Conservation (phyloP, 768 basidiomycete genomes). For the Scleroderma citrinum region DNA sequence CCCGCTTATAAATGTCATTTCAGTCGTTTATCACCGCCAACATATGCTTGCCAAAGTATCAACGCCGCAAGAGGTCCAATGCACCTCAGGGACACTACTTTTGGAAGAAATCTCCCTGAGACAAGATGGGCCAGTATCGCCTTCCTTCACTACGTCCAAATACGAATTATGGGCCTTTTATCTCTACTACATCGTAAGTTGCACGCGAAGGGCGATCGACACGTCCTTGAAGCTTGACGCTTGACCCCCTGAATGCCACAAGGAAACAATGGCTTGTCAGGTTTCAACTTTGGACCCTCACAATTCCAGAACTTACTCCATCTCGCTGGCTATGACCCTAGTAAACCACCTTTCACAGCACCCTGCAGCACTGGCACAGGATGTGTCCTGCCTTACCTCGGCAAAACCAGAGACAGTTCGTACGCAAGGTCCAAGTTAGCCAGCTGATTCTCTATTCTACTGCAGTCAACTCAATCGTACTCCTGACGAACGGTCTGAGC, state of each 20-base stretch:
- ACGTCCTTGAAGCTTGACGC: too few relatives aligned
- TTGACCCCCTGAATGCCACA: slow-evolving; percentile 8
- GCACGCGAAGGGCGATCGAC: not conserved
- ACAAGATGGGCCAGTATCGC: too few relatives aligned
- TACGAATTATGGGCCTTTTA: slow-evolving; percentile 56
- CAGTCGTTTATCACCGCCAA: too few relatives aligned
- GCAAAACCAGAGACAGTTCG: slow-evolving; percentile 54
- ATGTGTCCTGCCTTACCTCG: slow-evolving; percentile 65
- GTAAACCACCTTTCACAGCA: slow-evolving; percentile 45
- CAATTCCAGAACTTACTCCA: slow-evolving; percentile 72
- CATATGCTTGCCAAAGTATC: too few relatives aligned
- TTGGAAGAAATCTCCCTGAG: too few relatives aligned
- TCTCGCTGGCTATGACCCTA: slow-evolving; percentile 67
- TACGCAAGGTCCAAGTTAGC: not conserved
- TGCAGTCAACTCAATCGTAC: slow-evolving; percentile 69
- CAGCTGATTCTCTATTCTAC: not conserved
- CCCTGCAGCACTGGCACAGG: slow-evolving; percentile 44
- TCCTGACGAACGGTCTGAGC: slow-evolving; percentile 74
- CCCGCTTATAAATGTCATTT: too few relatives aligned
- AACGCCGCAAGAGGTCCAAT: too few relatives aligned
- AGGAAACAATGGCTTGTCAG: slow-evolving; percentile 66
- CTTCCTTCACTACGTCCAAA: slow-evolving; percentile 35
- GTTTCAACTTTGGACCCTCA: slow-evolving; percentile 67
- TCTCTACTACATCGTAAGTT: slow-evolving; percentile 45
- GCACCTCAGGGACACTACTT: too few relatives aligned